These are phyloP conservation scores for Pelomyxa schiedti DNA, from an alignment of 78 protist genomes.

Conservation along the genomic window DNA sequence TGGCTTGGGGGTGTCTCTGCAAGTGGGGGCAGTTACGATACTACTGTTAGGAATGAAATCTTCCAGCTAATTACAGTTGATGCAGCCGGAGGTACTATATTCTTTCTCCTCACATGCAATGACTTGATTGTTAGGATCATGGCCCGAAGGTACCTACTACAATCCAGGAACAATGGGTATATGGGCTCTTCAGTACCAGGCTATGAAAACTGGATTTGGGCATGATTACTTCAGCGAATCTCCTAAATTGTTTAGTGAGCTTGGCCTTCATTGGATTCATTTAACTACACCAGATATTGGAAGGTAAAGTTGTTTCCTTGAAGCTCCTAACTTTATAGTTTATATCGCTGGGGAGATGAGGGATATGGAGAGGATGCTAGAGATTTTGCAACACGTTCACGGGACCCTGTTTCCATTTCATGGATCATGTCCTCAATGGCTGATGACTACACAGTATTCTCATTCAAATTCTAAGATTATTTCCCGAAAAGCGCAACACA, in stretches of 20 bases:
- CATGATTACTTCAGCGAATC: neutral
- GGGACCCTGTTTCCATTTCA: too few relatives aligned
- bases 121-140: too few relatives aligned
- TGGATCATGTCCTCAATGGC: too few relatives aligned
- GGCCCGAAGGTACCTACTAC: neutral
- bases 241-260: neutral
- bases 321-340: too few relatives aligned
- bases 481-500: too few relatives aligned
- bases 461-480: too few relatives aligned
- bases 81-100: neutral
- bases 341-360: neutral
- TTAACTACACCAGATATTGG: neutral
- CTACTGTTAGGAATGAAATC: neutral
- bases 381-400: too few relatives aligned
- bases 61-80: neutral
- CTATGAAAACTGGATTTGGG: neutral
- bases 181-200: neutral
- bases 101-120: too few relatives aligned
- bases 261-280: neutral
- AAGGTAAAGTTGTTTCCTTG: too few relatives aligned
- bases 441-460: too few relatives aligned
- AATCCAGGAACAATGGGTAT: neutral
- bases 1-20: neutral
- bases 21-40: neutral
- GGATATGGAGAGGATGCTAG: too few relatives aligned